phyloP scores from a whole-genome alignment of 371 early-diverging fungal genomes.

The Umbelopsis sp. region DNA sequence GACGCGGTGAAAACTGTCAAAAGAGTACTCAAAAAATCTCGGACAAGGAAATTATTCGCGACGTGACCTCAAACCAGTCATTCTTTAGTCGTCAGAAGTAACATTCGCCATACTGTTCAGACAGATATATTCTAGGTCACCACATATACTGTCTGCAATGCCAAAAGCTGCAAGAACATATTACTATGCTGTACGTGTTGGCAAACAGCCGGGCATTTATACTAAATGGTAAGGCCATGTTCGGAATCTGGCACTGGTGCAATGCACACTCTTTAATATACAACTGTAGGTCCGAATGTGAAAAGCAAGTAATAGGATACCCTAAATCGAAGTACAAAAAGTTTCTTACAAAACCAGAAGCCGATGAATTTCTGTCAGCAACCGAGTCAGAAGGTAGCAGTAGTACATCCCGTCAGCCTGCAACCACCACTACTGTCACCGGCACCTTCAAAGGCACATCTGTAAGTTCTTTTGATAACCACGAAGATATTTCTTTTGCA shows the following conservation, averaged over 20 bases:
- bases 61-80: background rate
- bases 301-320: slow-evolving; percentile 55
- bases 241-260: background rate
- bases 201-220: slow-evolving; percentile 60
- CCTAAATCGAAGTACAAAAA: slow-evolving; percentile 64
- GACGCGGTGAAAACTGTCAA: background rate
- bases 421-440: background rate
- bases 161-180: slow-evolving; percentile 33
- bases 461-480: background rate
- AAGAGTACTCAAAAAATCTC: background rate
- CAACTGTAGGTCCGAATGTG: slow-evolving; percentile 58
- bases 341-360: slow-evolving; percentile 55
- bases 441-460: background rate
- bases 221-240: slow-evolving; percentile 43
- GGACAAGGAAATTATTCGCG: background rate
- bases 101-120: slow-evolving; percentile 1
- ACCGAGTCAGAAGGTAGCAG: slow-evolving; percentile 24
- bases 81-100: too few relatives aligned
- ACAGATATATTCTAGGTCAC: too few relatives aligned
- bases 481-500: background rate
- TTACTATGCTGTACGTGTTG: slow-evolving; percentile 65
- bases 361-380: slow-evolving; percentile 43
- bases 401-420: slow-evolving; percentile 4
- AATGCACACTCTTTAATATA: background rate
- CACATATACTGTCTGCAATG: slow-evolving; percentile 19